phyloP scores from a whole-genome alignment of 805 yeast genomes.

The Saccharomycopsis amapae region DNA sequence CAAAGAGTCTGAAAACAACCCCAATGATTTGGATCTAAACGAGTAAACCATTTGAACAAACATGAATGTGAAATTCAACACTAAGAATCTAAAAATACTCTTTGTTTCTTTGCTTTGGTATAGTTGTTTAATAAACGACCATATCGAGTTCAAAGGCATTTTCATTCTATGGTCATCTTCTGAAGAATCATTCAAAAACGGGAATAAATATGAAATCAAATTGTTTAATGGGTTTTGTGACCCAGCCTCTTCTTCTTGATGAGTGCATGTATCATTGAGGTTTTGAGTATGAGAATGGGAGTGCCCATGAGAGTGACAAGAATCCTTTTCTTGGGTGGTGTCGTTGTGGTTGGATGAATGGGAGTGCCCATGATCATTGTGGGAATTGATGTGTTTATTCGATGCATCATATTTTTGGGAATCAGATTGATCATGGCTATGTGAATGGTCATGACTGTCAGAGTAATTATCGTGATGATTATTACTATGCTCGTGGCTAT shows the following conservation, averaged over 20 bases:
- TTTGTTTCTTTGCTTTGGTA: slow-evolving; percentile 61
- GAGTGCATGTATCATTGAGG: too few relatives aligned
- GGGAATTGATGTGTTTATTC: background rate
- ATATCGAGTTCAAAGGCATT: slow-evolving; percentile 6
- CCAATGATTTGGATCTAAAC: slow-evolving; percentile 85
- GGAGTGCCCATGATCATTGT: slow-evolving; percentile 2
- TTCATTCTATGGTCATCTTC: background rate
- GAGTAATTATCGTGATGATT: background rate
- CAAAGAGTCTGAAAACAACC: slow-evolving; percentile 83
- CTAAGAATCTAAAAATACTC: slow-evolving; percentile 79
- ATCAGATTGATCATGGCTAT: too few relatives aligned
- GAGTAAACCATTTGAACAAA: slow-evolving; percentile 88
- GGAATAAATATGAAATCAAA: slow-evolving; percentile 17
- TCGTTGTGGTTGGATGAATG: too few relatives aligned
- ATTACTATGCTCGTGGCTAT: background rate
- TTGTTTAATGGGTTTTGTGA: slow-evolving; percentile 11
- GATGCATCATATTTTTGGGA: too few relatives aligned
- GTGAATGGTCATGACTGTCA: too few relatives aligned
- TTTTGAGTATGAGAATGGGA: too few relatives aligned
- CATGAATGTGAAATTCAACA: slow-evolving; percentile 89
- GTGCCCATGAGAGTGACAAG: too few relatives aligned
- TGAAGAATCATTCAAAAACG: slow-evolving; percentile 12
- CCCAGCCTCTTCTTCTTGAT: slow-evolving; percentile 1
- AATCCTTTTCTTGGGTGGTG: too few relatives aligned
- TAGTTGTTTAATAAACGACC: slow-evolving; percentile 28